These are phyloP conservation scores for Candida suzukii DNA, from an alignment of 805 yeast genomes.

Conservation along the genomic window DNA sequence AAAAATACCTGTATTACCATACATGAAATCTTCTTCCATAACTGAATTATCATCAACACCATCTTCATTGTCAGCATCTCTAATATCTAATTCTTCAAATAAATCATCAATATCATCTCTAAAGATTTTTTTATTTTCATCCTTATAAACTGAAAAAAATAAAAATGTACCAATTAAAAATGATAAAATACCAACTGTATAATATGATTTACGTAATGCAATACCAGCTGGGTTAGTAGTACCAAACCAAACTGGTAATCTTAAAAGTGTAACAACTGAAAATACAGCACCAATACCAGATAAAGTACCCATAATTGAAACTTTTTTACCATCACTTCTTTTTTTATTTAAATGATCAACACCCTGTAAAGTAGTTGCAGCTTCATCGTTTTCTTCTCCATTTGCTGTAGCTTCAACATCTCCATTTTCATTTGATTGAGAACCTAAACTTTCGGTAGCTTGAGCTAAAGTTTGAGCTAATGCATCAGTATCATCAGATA, in stretches of 20 bases:
- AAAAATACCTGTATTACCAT: slow-evolving; percentile 7
- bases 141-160: slow-evolving; percentile 39
- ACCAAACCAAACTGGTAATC: slow-evolving; percentile 49
- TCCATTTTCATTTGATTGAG: slow-evolving; percentile 3
- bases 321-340: slow-evolving; percentile 43
- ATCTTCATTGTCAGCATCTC: slow-evolving; percentile 16
- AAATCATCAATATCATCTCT: slow-evolving; percentile 24
- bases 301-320: slow-evolving; percentile 55
- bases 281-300: slow-evolving; percentile 66
- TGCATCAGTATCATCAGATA: not conserved
- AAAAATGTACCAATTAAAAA: slow-evolving; percentile 32
- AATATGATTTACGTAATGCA: slow-evolving; percentile 42
- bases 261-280: slow-evolving; percentile 46
- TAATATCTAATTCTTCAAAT: slow-evolving; percentile 22
- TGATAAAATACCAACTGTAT: slow-evolving; percentile 37
- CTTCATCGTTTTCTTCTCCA: slow-evolving; percentile 1
- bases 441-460: slow-evolving; percentile 10
- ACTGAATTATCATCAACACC: slow-evolving; percentile 6
- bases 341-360: slow-evolving; percentile 14
- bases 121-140: slow-evolving; percentile 24
- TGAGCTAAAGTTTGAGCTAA: slow-evolving; percentile 9
- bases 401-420: not conserved
- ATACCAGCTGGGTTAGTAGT: slow-evolving; percentile 29
- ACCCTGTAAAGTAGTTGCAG: slow-evolving; percentile 7
- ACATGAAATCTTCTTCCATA: slow-evolving; percentile 6